Base-by-base conservation (phyloP, 257 asterid genomes). In the Primulina tabacum region DNA sequence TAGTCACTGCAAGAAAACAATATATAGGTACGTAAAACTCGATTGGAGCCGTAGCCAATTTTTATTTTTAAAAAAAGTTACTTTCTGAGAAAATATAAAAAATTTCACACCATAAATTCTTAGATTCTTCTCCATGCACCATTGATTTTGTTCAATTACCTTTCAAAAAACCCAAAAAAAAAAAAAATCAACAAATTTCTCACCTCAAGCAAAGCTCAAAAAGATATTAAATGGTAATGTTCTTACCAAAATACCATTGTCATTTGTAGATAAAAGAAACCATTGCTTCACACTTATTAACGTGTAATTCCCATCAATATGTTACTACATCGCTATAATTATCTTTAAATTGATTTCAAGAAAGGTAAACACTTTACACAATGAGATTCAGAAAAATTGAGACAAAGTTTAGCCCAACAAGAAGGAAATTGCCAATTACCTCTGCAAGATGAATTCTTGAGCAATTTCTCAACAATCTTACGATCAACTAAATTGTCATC, bases 401-500 rank as follows among this genome's bases (percentile, higher is more conserved):
- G 8, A 50, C 20, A 50, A 50, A 11, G 12, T 50, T 50, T 50
- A 14, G 20, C 8, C 57, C 8, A 50, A 50, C 8, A 50, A 50
- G 57, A 50, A 16, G 8, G 3, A 50, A 50, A 50, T 17, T 17
- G 20, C 8, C 9, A 4, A 10, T 33, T 73, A 87, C 94, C 94
- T 85, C 53, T 83, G 82, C 89, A 87, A 80, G 94, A 87, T 11
- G 89, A 85, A 60, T 68, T 83, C 73, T 75, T 80, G 80, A 87
- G 89, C 73, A 87, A 69, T 66, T 69, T 87, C 53, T 87, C 94
- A 0, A 85, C 88, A 55, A 87, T 69, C 70, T 70, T 85, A 24
- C 94, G 83, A 67, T 87, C 94, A 35, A 85, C 37, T 62, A 80
- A 71, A 72, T 80, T 87, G 77, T 87, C 90, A 76, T 87, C 94